Conservation (phyloP, 2,329 filamentous ascomycete species). For the Drechmeria coniospora region DNA sequence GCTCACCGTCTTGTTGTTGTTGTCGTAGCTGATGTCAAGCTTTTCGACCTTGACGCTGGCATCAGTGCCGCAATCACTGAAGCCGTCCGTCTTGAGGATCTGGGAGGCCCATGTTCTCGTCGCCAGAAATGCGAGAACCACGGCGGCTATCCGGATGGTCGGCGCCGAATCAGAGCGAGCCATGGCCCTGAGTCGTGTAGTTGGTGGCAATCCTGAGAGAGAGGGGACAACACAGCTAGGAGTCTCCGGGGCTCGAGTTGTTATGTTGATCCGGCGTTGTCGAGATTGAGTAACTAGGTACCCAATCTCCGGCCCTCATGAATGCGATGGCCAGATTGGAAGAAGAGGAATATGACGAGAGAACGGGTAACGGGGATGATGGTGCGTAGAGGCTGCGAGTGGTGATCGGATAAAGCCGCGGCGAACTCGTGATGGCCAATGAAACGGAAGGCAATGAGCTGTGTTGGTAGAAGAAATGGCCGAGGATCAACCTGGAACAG, state of each 20-base stretch:
- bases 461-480: conserved; percentile 23
- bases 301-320: not conserved
- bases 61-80: conserved; percentile 49
- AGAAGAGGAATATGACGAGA: too few species aligned
- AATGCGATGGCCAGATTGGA: not conserved
- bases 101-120: conserved; percentile 46
- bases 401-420: too few species aligned
- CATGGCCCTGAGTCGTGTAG: conserved; percentile 12
- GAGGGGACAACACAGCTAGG: too few species aligned
- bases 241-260: too few species aligned
- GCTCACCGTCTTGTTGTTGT: conserved; percentile 51
- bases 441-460: too few species aligned
- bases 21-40: conserved; percentile 67
- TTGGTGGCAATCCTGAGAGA: conserved; percentile 5
- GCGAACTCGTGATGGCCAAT: too few species aligned
- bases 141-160: conserved; percentile 17
- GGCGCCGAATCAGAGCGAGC: conserved; percentile 14
- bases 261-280: too few species aligned
- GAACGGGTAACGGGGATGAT: too few species aligned
- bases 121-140: conserved; percentile 19
- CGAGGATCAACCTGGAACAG: conserved; percentile 41
- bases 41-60: conserved; percentile 51
- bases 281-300: too few species aligned
- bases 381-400: too few species aligned
- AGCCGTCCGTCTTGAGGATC: conserved; percentile 67